These are phyloP conservation scores for Tylopilus intermedius DNA, from an alignment of 768 basidiomycete species.

Conservation along the genomic window DNA sequence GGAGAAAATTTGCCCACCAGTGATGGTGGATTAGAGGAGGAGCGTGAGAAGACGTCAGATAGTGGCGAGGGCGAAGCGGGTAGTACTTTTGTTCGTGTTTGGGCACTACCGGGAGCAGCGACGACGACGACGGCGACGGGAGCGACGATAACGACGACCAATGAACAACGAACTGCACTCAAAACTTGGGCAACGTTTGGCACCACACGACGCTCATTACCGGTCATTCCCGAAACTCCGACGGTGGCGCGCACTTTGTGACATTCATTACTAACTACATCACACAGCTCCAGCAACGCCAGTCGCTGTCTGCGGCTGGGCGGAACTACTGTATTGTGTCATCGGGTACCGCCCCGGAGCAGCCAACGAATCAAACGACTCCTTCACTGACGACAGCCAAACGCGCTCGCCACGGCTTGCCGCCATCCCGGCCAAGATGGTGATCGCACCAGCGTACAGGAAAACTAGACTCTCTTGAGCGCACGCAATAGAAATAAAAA, in stretches of 20 bases:
- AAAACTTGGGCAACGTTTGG: slow-evolving; percentile 13
- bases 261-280: background rate
- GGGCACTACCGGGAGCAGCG: slow-evolving; percentile 5
- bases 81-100: slow-evolving; percentile 7
- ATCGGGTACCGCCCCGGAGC: slow-evolving; percentile 13
- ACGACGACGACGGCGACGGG: slow-evolving; percentile 4
- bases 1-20: slow-evolving; percentile 28
- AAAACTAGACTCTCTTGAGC: slow-evolving; percentile 26
- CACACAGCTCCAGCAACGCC: background rate
- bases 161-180: slow-evolving; percentile 13
- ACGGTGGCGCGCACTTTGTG: slow-evolving; percentile 11
- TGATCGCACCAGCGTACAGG: slow-evolving; percentile 26
- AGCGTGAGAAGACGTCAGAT: slow-evolving; percentile 24
- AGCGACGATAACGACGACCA: slow-evolving; percentile 6
- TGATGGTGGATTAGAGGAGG: slow-evolving; percentile 19
- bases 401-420: slow-evolving; percentile 25
- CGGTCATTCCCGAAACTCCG: slow-evolving; percentile 32
- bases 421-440: slow-evolving; percentile 24
- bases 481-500: background rate
- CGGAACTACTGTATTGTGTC: slow-evolving; percentile 12
- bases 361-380: slow-evolving; percentile 18
- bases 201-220: slow-evolving; percentile 7
- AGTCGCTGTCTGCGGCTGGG: background rate
- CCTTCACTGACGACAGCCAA: slow-evolving; percentile 33
- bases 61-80: slow-evolving; percentile 9